Evolutionary conservation across 2,329 filamentous ascomycete species (phyloP).

Genomic region (Calonectria crousiana): DNA sequence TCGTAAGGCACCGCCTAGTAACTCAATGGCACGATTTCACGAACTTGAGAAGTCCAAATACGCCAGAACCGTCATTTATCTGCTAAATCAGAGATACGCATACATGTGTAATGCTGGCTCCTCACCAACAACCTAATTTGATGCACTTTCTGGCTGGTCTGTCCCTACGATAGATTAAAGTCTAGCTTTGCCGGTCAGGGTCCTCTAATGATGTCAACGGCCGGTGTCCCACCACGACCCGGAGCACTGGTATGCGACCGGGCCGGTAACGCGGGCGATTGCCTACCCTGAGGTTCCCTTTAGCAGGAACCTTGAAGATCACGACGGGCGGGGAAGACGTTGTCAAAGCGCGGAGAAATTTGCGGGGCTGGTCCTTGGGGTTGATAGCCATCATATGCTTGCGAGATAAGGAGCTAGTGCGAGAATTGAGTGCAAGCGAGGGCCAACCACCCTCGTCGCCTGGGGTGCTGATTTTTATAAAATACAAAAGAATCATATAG

Average conservation of each 20-base stretch:
- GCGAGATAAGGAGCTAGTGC: background rate
- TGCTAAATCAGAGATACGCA: background rate
- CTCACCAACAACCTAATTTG: background rate
- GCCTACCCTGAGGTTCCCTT: background rate
- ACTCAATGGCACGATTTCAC: background rate
- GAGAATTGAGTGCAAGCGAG: background rate
- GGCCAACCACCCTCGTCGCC: background rate
- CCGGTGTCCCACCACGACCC: background rate
- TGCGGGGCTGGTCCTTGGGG: constrained; percentile 1
- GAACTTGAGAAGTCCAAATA: background rate
- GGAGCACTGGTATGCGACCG: background rate
- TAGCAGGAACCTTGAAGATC: background rate
- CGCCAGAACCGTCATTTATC: background rate
- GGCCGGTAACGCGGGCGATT: constrained; percentile 1
- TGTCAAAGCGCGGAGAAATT: background rate
- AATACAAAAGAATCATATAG: background rate
- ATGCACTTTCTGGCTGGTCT: background rate
- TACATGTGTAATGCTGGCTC: background rate
- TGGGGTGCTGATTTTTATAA: background rate
- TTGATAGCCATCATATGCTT: background rate
- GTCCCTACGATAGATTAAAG: background rate
- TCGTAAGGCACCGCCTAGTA: background rate
- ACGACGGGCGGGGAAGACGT: background rate
- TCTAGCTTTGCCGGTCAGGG: background rate
- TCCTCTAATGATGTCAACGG: background rate